Base-by-base conservation (phyloP, 2,329 filamentous ascomycete species). In the Cercospora janseana region DNA sequence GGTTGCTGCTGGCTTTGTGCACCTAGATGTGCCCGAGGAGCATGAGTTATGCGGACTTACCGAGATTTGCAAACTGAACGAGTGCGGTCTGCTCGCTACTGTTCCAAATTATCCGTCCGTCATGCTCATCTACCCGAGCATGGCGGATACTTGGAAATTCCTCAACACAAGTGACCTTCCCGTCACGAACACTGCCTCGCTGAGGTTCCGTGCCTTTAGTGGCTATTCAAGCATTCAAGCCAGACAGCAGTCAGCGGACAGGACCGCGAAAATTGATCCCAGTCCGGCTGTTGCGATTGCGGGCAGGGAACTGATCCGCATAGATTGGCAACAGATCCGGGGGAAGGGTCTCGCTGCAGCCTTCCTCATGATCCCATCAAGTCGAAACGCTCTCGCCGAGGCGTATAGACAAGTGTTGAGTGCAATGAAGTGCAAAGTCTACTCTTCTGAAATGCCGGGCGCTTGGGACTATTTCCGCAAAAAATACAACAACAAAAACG, bases 401-500 rank as follows among this genome's bases (percentile, higher is more conserved):
- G 37, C 62, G 3, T 46, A 63, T 4, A 41, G 41, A 3, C 44
- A 52, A 6, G 54, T 51, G 29, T 60, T 68, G 27, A 46, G 52
- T 12, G 46, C 46, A 9, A 42, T 49, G 7, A 46, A 53, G 6
- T 58, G 56, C 35, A 63, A 56, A 42, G 56, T 67, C 16, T 62
- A 62, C 27, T 49, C 55, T 20, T 60, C 62, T 6, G 54, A 51
- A 3, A 53, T 46, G 2, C 29, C 52, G n/a, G 60, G 57, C 15
- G 56, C 59, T 1, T 68, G 65, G 65, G 44, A 56, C 4, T 58
- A 61, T 26, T 66, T 65, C 41, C 51, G 55, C 13, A 46, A 32
- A 15, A 54, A 47, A 15, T 44, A 34, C 26, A 35, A 47, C 8
- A 24, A 23, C 2, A n/a, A n/a, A n/a, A n/a, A n/a, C n/a, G n/a